Evolutionary conservation across 2,329 filamentous ascomycete species (phyloP), one percentile per base, ranked within the genome.

Genomic region (Arthrobotrys pseudoclavata): DNA sequence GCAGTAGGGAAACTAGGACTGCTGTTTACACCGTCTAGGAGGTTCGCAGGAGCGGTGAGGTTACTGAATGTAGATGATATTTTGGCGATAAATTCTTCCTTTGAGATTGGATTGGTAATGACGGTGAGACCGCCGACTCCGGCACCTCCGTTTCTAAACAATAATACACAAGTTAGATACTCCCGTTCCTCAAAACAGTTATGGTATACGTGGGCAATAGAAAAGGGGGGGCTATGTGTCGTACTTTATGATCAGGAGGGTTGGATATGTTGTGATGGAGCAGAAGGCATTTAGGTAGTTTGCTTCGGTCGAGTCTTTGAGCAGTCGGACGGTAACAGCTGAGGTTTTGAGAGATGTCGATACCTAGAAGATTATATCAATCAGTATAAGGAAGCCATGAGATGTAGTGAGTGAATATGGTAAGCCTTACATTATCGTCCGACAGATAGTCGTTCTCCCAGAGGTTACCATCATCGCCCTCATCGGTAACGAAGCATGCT

Each of bases 181-280:
- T 20, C 42, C n/a, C 3, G 15, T 18, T 20, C 15, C n/a, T 3
- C 4, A 45, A 64, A 26, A 45, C n/a, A 7, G 12, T 47, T 47
- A 15, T 47, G 4, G 29, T 20, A 40, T 20, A 55, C 1, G 37
- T 53, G 29, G 4, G 12, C 31, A n/a, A n/a, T n/a, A 22, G 4
- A 10, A 15, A 9, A 13, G 24, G 9, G 29, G 26, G 10, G 22
- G 47, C 1, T 37, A 18, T 42, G 40, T 45, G 37, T 31, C 64
- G 40, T 29, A 78, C 74, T 72, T 78, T 61, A 78, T 78, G n/a
- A 78, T 47, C 10, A 72, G n/a, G 12, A 78, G 52, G 15, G 68
- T 72, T n/a, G 74, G 74, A 47, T 62, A 78, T 4, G 50, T 52
- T 26, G 60, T 45, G 15, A 78, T 71, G 6, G 68, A 48, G 26